Evolutionary conservation across 2,329 filamentous ascomycete species (phyloP).

Genomic region (Fusarium penzigii): DNA sequence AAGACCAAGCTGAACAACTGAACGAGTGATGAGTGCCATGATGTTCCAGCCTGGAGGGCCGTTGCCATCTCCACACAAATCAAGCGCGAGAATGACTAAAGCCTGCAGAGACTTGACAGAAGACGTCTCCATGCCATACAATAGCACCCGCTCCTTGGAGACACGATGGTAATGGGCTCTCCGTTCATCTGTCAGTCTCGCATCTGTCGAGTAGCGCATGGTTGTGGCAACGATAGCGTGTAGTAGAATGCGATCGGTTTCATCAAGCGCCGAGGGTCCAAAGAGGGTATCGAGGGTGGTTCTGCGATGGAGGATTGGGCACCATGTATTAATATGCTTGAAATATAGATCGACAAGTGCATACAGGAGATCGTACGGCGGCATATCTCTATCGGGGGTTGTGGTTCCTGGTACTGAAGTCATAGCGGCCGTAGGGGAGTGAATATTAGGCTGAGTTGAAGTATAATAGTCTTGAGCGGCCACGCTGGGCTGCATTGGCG

Average conservation of each 20-base stretch:
- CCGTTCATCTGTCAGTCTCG: conserved; percentile 70
- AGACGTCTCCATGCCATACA: conserved; percentile 87
- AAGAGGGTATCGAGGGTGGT: conserved; percentile 82
- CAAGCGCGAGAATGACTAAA: conserved; percentile 81
- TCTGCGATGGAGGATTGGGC: conserved; percentile 84
- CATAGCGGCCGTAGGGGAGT: conserved; percentile 60
- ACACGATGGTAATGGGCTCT: conserved; percentile 74
- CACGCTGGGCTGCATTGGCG: conserved; percentile 40
- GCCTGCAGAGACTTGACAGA: conserved; percentile 87
- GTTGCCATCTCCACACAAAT: conserved; percentile 83
- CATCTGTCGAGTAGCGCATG: conserved; percentile 78
- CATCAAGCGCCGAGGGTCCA: conserved; percentile 72
- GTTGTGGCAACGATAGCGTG: conserved; percentile 90
- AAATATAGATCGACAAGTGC: conserved; percentile 75
- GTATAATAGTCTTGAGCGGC: conserved; percentile 53
- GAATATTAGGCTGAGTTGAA: conserved; percentile 46
- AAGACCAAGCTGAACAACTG: conserved; percentile 83
- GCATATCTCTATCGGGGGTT: conserved; percentile 62
- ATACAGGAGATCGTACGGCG: conserved; percentile 74
- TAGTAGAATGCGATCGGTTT: conserved; percentile 78
- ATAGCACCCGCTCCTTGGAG: conserved; percentile 82
- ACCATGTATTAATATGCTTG: conserved; percentile 81
- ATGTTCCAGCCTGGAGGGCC: conserved; percentile 92
- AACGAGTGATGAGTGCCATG: conserved; percentile 83
- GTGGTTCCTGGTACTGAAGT: conserved; percentile 39